Base-by-base conservation (phyloP, 148 eudicot species). In the Dysphania ambrosioides region DNA sequence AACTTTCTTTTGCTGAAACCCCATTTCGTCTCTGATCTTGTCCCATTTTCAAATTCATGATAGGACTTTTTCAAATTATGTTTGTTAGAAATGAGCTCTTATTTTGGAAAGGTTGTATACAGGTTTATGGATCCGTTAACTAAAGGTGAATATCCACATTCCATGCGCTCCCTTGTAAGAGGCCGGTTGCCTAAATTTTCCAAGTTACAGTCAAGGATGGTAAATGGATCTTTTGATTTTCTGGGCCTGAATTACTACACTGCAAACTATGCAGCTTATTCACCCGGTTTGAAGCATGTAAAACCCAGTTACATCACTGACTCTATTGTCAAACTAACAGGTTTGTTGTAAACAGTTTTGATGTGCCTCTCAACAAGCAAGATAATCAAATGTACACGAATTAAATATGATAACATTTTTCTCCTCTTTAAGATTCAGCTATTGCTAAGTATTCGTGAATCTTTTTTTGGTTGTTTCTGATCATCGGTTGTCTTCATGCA, bases 241-340 rank as follows among this genome's bases (percentile, higher is more conserved):
- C 53, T 86, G 23, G 91, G 91, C 29, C 38, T 88, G 62, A 88
- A 88, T 53, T 88, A 88, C 77, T 88, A 88, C 58, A 80, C 87
- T 8, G 67, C 87, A 23, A 9, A 53, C n/a, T 88, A 88, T 78
- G 90, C 85, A 63, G 68, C 79, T 11, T 68, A 83, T 77, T 71
- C 83, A 68, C 78, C 83, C 44, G 34, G 69, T 23, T 24, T 67
- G 6, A 80, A 70, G 29, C 67, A 21, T 31, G 60, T 67, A 23
- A 80, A 82, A 57, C 68, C 81, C 18, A 84, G 83, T 75, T 81
- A 78, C 67, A 23, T 30, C 23, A 83, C 85, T 2, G 97, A 92
- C 74, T 36, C 85, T 31, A 74, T 18, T 27, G 79, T 72, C 29
- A 69, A 31, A 58, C 70, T 78, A 66, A 75, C 85, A 8, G 40